These are phyloP conservation scores for Eimeria falciformis DNA, from an alignment of 169 alveolate genomes.

Conservation along the genomic window DNA sequence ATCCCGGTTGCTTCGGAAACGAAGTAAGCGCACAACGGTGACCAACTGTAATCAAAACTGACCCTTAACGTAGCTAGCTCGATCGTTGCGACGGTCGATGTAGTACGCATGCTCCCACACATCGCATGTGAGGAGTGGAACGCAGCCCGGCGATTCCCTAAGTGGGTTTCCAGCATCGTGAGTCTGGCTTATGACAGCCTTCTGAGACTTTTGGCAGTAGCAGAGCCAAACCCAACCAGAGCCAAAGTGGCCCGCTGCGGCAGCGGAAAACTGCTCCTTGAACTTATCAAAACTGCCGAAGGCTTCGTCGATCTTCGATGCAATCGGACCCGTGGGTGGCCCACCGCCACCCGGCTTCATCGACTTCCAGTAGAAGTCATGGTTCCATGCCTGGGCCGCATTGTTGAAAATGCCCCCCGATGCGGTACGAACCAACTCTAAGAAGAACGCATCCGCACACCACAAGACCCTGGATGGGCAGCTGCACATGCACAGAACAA, in stretches of 20 bases:
- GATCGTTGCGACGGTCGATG: constrained; percentile 89
- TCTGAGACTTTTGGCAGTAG: constrained; percentile 89
- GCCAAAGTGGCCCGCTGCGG: constrained; percentile 95
- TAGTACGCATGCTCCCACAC: constrained; percentile 97
- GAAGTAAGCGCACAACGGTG: no score
- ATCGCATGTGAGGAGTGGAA: constrained; percentile 90
- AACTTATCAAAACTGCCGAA: constrained; percentile 92
- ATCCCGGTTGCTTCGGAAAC: no score
- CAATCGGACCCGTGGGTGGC: constrained; percentile 91
- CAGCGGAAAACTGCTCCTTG: constrained; percentile 87
- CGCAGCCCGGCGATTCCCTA: constrained; percentile 76
- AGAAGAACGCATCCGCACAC: no score
- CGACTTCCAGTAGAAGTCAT: constrained; percentile 95
- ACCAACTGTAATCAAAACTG: neutral
- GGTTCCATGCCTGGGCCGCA: constrained; percentile 96
- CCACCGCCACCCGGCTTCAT: constrained; percentile 95
- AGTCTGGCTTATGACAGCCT: constrained; percentile 88
- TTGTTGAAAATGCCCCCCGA: constrained; percentile 79
- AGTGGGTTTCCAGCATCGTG: constrained; percentile 78
- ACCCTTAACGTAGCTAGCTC: constrained; percentile 82
- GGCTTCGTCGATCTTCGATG: constrained; percentile 87
- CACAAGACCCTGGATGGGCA: no score
- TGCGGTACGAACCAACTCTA: constrained; percentile 57
- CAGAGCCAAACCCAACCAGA: constrained; percentile 99
- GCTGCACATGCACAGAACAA: no score